Percentiles rank a stretch among this genome's conserved stretches.
These are phyloP conservation scores for Xylaria flabelliformis DNA, from an alignment of 495 filamentous ascomycete species.

Conservation along the genomic window DNA sequence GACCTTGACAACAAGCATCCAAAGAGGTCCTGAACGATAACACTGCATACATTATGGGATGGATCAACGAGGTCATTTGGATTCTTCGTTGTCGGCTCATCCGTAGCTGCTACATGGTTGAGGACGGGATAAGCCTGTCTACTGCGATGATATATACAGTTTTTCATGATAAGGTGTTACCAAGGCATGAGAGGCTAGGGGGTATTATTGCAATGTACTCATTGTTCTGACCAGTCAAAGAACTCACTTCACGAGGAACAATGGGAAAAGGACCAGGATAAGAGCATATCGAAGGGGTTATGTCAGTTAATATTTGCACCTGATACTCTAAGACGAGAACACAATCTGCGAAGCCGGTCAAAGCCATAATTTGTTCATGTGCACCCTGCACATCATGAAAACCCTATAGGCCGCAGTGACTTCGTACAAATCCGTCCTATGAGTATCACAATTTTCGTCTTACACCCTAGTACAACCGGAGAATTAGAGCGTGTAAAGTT, in stretches of 20 bases:
- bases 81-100: background rate
- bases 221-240: background rate
- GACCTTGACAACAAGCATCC: background rate
- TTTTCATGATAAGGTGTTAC: background rate
- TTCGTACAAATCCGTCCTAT: background rate
- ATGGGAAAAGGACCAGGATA: background rate
- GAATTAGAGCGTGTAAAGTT: background rate
- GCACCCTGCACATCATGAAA: background rate
- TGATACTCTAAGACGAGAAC: background rate
- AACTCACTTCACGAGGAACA: background rate
- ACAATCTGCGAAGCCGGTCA: background rate
- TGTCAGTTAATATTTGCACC: background rate
- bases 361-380: background rate
- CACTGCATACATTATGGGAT: background rate
- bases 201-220: background rate
- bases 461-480: background rate
- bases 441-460: background rate
- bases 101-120: background rate
- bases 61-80: background rate
- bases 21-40: background rate
- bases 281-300: background rate
- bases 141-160: background rate
- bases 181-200: background rate
- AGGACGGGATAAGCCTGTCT: background rate
- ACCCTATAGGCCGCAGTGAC: background rate